phyloP scores from a whole-genome alignment of 2,329 filamentous ascomycete genomes.

The Exophiala viscosa region DNA sequence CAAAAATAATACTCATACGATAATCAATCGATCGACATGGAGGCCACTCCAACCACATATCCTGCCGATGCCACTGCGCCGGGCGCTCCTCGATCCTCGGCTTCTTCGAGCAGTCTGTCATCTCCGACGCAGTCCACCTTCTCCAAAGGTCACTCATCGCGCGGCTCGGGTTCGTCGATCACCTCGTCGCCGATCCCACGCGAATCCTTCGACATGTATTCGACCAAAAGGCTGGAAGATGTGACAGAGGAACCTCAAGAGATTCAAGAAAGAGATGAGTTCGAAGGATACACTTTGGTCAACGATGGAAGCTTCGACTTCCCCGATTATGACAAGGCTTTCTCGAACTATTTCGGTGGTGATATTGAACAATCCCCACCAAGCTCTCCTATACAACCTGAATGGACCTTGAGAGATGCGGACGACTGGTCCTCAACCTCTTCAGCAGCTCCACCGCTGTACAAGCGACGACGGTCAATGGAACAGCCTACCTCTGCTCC shows the following conservation, averaged over 20 bases:
- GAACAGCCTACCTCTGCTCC: conserved; percentile 57
- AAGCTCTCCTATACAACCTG: conserved; percentile 16
- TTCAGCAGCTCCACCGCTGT: conserved; percentile 30
- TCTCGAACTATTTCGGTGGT: conserved; percentile 8
- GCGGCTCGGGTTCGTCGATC: conserved; percentile 50
- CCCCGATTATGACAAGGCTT: conserved; percentile 35
- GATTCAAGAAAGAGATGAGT: conserved; percentile 28
- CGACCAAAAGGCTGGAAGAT: conserved; percentile 68
- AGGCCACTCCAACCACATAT: conserved; percentile 5
- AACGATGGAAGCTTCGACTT: conserved; percentile 26
- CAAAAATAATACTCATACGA: conserved; percentile 8
- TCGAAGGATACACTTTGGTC: conserved; percentile 23
- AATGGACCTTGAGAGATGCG: conserved; percentile 21
- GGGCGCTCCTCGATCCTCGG: conserved; percentile 9
- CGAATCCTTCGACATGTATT: conserved; percentile 46
- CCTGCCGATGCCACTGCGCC: conserved; percentile 4
- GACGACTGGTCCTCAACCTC: conserved; percentile 16
- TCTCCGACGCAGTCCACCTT: conserved; percentile 25
- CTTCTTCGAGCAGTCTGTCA: conserved; percentile 17
- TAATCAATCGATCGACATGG: conserved; percentile 11
- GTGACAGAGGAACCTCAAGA: conserved; percentile 68
- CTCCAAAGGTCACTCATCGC: conserved; percentile 26
- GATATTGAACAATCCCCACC: conserved; percentile 15
- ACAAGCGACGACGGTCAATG: conserved; percentile 57
- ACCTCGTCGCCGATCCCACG: conserved; percentile 54